Base-by-base conservation (phyloP, 768 basidiomycete species). In the Tulasnella calospora region DNA sequence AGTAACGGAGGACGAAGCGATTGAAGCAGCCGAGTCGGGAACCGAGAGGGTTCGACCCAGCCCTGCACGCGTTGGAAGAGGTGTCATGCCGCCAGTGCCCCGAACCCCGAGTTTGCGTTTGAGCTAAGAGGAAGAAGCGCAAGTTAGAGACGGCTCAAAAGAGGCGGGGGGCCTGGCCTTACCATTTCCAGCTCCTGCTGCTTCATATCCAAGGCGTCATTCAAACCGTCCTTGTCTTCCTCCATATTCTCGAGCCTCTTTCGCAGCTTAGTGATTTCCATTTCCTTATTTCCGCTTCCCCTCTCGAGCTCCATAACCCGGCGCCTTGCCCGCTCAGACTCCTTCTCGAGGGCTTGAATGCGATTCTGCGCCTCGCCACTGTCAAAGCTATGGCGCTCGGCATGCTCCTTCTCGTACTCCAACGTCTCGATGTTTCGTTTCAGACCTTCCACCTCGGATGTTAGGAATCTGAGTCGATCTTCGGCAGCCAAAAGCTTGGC, bases 111-210 rank as follows among this genome's bases (percentile, higher is more conserved):
- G n/a, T n/a, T 51, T 51, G 51, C 51, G 51, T 10, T 51, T 51
- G 51, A 51, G 51, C 51, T 51, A 51, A 23, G n/a, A 9, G 8
- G 7, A 2, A 51, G 0, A 51, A n/a, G 51, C 5, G 23, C 21
- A 51, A 7, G 51, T 51, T 51, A 51, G 51, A 23, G 51, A 51
- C 51, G 4, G 21, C 23, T 21, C 21, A 21, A n/a, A n/a, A 51
- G 51, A n/a, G 51, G 0, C 2, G 6, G 21, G 21, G n/a, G n/a
- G 7, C 7, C 23, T 1, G 51, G 23, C n/a, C 89, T 75, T 79
- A 98, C 96, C 84, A 96, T 83, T 83, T 97, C 95, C 51, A 98
- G 85, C 83, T 97, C 96, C 83, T 96, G 95, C 82, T 98, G 96
- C 85, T 98, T 98, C 35, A 94, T 91, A 84, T 96, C 94, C 76